Percentiles rank a stretch among this genome's conserved stretches.
phyloP scores from a whole-genome alignment of 2,329 filamentous ascomycete species.

The Metarhizium anisopliae region DNA sequence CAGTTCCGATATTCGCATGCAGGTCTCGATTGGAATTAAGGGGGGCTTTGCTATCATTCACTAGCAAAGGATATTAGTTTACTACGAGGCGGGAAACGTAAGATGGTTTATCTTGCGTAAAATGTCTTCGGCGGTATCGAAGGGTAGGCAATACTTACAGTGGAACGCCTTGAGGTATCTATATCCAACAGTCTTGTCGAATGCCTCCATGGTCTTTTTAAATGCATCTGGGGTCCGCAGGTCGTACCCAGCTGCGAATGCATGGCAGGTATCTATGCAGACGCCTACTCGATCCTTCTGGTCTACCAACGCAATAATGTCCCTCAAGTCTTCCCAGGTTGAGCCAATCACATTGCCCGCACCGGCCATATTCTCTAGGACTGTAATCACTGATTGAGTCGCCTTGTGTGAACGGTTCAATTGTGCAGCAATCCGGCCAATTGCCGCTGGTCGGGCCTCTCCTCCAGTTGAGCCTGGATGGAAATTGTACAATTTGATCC shows the following conservation, averaged over 20 bases:
- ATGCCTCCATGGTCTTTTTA: constrained; percentile 60
- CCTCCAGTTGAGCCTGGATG: constrained; percentile 81
- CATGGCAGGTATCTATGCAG: constrained; percentile 94
- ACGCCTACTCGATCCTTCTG: constrained; percentile 82
- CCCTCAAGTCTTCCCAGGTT: constrained; percentile 75
- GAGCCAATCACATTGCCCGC: constrained; percentile 80
- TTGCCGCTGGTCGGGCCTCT: constrained; percentile 56
- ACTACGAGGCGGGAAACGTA: not conserved
- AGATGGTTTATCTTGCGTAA: not conserved
- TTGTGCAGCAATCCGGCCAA: constrained; percentile 69
- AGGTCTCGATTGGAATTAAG: constrained; percentile 74
- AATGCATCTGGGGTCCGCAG: constrained; percentile 69
- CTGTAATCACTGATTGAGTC: constrained; percentile 66
- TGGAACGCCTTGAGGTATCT: constrained; percentile 80
- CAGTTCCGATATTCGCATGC: constrained; percentile 93
- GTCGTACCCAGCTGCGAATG: constrained; percentile 91
- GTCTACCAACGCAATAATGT: constrained; percentile 71
- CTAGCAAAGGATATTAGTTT: constrained; percentile 13
- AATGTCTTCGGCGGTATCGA: not conserved
- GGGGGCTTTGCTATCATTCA: constrained; percentile 95
- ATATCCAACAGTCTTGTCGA: constrained; percentile 69
- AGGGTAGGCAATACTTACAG: constrained; percentile 19
- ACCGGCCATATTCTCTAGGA: constrained; percentile 94
- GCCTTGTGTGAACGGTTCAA: constrained; percentile 75
- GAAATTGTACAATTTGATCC: constrained; percentile 94